These are phyloP conservation scores for Penicillium chermesinum DNA, from an alignment of 495 filamentous ascomycete genomes.

Conservation along the genomic window DNA sequence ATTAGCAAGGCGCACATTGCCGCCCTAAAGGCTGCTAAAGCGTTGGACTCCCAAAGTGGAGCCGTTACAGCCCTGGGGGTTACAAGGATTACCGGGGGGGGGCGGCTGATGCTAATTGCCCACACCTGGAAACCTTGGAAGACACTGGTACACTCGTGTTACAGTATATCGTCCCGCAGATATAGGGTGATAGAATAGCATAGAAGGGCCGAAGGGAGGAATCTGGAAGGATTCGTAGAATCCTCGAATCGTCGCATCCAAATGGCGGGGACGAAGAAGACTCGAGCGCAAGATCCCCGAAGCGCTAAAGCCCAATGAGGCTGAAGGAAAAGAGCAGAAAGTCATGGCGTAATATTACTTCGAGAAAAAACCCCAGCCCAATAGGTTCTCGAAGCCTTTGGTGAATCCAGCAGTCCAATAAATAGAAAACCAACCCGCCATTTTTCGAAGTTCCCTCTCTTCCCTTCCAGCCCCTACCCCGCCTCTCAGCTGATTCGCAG, in stretches of 20 bases:
- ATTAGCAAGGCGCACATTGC: neutral
- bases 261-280: constrained; percentile 4
- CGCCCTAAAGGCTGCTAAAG: neutral
- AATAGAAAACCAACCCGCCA: constrained; percentile 4
- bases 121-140: constrained; percentile 14
- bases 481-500: neutral
- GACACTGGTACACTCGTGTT: neutral
- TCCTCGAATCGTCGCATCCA: too few species aligned
- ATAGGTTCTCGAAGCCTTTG: too few species aligned
- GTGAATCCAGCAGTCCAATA: constrained; percentile 1
- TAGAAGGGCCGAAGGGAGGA: neutral
- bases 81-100: constrained; percentile 3
- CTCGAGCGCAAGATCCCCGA: neutral
- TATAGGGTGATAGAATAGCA: neutral
- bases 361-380: too few species aligned
- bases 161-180: neutral
- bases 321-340: constrained; percentile 2
- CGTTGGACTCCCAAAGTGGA: constrained; percentile 10
- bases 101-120: constrained; percentile 15
- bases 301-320: neutral
- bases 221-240: neutral
- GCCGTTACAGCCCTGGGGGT: constrained; percentile 2
- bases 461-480: constrained; percentile 8
- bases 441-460: neutral
- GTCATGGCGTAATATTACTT: too few species aligned